phyloP scores from a whole-genome alignment of 2,329 filamentous ascomycete species.

The Aaosphaeria pasadenensis region DNA sequence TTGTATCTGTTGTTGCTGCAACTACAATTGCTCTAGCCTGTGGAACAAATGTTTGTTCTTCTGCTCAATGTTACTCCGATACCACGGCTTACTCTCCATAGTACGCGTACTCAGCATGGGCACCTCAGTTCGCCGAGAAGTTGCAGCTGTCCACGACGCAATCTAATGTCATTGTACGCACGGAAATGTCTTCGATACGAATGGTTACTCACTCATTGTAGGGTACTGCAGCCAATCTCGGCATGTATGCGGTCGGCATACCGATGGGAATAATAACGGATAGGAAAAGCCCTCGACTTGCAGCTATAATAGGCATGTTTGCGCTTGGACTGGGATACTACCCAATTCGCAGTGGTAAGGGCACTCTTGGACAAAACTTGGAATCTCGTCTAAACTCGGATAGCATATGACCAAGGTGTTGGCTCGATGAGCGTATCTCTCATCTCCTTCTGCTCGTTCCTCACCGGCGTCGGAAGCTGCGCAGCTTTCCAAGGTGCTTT shows the following conservation, averaged over 20 bases:
- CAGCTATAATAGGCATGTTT: slow-evolving; percentile 71
- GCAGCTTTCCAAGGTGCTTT: slow-evolving; percentile 86
- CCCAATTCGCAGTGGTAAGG: slow-evolving; percentile 64
- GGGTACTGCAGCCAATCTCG: slow-evolving; percentile 74
- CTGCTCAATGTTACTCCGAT: neutral
- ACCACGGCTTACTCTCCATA: slow-evolving; percentile 42
- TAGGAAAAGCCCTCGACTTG: slow-evolving; percentile 72
- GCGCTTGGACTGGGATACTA: slow-evolving; percentile 79
- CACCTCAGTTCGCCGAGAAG: slow-evolving; percentile 86
- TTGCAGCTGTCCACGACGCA: slow-evolving; percentile 87
- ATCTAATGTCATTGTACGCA: slow-evolving; percentile 81
- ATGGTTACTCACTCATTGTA: slow-evolving; percentile 28
- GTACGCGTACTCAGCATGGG: slow-evolving; percentile 99
- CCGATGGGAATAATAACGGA: slow-evolving; percentile 88
- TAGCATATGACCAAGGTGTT: slow-evolving; percentile 69
- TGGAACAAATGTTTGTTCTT: slow-evolving; percentile 75
- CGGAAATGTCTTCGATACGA: slow-evolving; percentile 1
- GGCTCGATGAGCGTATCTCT: slow-evolving; percentile 54
- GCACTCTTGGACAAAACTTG: neutral
- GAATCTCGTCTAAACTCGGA: slow-evolving; percentile 1
- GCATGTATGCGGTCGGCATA: slow-evolving; percentile 90
- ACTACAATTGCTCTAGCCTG: slow-evolving; percentile 84
- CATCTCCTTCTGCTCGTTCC: slow-evolving; percentile 79
- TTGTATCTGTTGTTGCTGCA: slow-evolving; percentile 80
- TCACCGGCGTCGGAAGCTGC: slow-evolving; percentile 86